phyloP scores from a whole-genome alignment of 176 grass and related monocot genomes.

The Microstegium vimineum region DNA sequence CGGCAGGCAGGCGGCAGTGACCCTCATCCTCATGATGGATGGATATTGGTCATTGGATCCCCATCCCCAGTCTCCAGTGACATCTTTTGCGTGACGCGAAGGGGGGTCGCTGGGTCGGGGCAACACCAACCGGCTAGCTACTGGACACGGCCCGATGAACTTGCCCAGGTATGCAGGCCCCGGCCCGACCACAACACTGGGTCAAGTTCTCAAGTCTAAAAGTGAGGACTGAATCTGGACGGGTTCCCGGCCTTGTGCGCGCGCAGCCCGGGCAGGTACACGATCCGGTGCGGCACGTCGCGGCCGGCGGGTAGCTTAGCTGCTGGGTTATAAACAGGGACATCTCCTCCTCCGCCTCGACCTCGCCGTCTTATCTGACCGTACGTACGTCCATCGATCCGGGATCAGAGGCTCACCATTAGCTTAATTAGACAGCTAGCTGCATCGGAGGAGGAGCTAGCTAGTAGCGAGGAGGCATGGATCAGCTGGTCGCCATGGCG shows the following conservation, averaged over 20 bases:
- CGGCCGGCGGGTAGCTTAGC: too few species aligned
- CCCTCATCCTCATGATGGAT: too few species aligned
- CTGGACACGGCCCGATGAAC: conserved; percentile 33
- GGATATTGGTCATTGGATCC: too few species aligned
- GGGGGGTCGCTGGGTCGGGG: neutral
- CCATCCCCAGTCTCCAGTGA: neutral
- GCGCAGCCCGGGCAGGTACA: conserved; percentile 19
- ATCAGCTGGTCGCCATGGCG: conserved; percentile 9
- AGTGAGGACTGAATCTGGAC: conserved; percentile 33
- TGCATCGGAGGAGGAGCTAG: neutral
- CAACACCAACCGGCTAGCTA: neutral
- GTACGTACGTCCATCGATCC: neutral
- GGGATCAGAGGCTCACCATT: neutral
- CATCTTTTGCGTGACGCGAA: conserved; percentile 20
- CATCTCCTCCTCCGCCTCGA: neutral
- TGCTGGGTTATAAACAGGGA: conserved; percentile 27
- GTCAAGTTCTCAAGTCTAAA: neutral
- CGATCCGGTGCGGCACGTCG: neutral
- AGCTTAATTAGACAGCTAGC: neutral
- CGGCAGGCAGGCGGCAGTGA: too few species aligned
- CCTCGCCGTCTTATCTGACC: neutral
- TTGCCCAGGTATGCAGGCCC: conserved; percentile 14
- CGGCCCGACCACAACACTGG: neutral
- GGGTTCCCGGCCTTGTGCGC: neutral
- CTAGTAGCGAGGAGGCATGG: neutral